Evolutionary conservation across 1,284 basidiomycete species (phyloP).

Genomic region (Paramarasmius palmivorus): DNA sequence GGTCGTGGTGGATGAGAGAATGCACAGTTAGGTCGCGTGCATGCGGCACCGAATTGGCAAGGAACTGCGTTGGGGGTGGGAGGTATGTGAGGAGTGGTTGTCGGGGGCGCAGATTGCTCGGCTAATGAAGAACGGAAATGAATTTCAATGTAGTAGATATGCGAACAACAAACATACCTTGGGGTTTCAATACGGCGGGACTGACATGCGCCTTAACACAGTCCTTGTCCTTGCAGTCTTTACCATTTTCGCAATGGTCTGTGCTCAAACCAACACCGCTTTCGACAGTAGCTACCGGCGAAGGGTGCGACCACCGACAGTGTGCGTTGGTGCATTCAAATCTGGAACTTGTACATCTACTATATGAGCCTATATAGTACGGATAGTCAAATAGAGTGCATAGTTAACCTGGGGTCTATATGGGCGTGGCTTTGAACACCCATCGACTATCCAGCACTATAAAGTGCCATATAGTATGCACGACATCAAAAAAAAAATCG

Average conservation of each 20-base stretch:
- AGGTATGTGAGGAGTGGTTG: constrained; percentile 25
- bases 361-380: too few species aligned
- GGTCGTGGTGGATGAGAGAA: constrained; percentile 66
- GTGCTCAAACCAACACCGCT: constrained; percentile 92
- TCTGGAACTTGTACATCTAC: too few species aligned
- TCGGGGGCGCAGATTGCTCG: constrained; percentile 7
- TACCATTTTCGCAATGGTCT: constrained; percentile 85
- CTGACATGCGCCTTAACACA: constrained; percentile 89
- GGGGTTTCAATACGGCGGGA: constrained; percentile 70
- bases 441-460: too few species aligned
- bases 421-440: too few species aligned
- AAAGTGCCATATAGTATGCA: too few species aligned
- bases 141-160: constrained; percentile 4
- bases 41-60: constrained; percentile 75
- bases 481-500: too few species aligned
- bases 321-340: constrained; percentile 85
- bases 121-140: constrained; percentile 1
- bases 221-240: constrained; percentile 86
- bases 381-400: too few species aligned
- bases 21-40: constrained; percentile 73
- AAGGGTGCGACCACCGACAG: constrained; percentile 89
- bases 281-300: constrained; percentile 87
- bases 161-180: constrained; percentile 41
- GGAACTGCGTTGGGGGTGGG: constrained; percentile 39
- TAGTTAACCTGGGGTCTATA: too few species aligned